Evolutionary conservation across 148 eudicot genomes (phyloP), one percentile per base, ranked within the genome.

Genomic region (Fagopyrum homotropicum): DNA sequence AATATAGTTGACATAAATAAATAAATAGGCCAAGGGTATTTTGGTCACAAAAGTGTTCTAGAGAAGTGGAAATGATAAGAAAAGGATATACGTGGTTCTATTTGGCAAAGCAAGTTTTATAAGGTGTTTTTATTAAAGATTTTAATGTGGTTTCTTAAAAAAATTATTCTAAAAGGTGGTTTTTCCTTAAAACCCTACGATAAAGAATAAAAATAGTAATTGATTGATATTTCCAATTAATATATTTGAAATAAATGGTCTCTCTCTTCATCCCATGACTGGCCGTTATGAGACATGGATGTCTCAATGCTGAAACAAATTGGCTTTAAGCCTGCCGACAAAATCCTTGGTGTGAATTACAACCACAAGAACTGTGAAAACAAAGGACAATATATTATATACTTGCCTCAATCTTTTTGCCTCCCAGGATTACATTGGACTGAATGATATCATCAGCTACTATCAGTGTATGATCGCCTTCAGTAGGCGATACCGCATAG

Each of bases 401-500:
- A 77, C 87, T 80, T 61, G 82, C 95, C 95, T 88, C 87, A 63
- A 90, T 83, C 72, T 82, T 83, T 76, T 77, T 81, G 76, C 82
- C 88, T 66, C 95, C 95, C 75, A 90, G 64, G 40, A 88, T 83
- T 17, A 85, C 88, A 79, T 90, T 89, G 78, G 95, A 85, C 56
- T 83, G 75, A 46, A 90, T 81, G 56, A 82, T 61, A 17, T 79
- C 80, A 75, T 88, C 89, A 73, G 81, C 49, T 14, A 89, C 90
- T 79, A 90, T 74, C 75, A 90, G 72, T 10, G 91, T 88, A 69
- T 90, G 91, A 77, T 86, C 90, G 40, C 95, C 95, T 75, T 88
- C 91, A 55, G 76, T 76, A 61, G 76, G 79, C 50, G 91, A 86
- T 52, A 86, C 76, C 22, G 91, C 90, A 83, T 85, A 90, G 83